Base-by-base conservation (phyloP, 345 rosid species). In the Nephelium lappaceum region DNA sequence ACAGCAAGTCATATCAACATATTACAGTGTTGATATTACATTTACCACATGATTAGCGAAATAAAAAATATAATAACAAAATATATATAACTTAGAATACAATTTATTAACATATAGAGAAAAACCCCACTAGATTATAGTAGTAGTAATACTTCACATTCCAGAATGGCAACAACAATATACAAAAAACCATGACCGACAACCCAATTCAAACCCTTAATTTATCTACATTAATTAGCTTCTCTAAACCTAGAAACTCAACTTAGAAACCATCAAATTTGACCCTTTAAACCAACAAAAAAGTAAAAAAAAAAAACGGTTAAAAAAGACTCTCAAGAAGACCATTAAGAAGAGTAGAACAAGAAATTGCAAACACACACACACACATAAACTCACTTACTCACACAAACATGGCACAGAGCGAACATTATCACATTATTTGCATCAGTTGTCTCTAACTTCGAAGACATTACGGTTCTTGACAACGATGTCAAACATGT, bases 401-500 rank as follows among this genome's bases (percentile, higher is more conserved):
- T 18, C 24, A 63, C 18, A 47, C 36, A 11, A 1, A 15, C n/a
- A 24, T 43, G 8, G 5, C 16, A 25, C 18, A 31, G 2, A 31
- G 19, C 31, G 3, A 21, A 62, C n/a, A n/a, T 21, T 18, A 60
- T n/a, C 41, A 25, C 4, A 65, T 38, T 14, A 16, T 15, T 36
- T 5, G 1, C 8, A 77, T 60, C 86, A 89, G 85, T 83, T 75
- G 19, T 91, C 92, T 65, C 89, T 86, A 11, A 94, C 97, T 79
- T 93, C 86, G 57, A 94, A 94, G 78, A 84, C 36, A 81, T 88
- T 87, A 12, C 91, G 92, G 73, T 90, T 93, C 73, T 94, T 91
- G 71, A 93, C 93, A 57, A 94, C 94, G 80, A 94, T 93, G 71
- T 94, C 97, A 67, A 79, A 93, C 98, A 94, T 94, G 81, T 94